Conservation (phyloP, 1,284 basidiomycete genomes). For the Apiotrichum gracile region DNA sequence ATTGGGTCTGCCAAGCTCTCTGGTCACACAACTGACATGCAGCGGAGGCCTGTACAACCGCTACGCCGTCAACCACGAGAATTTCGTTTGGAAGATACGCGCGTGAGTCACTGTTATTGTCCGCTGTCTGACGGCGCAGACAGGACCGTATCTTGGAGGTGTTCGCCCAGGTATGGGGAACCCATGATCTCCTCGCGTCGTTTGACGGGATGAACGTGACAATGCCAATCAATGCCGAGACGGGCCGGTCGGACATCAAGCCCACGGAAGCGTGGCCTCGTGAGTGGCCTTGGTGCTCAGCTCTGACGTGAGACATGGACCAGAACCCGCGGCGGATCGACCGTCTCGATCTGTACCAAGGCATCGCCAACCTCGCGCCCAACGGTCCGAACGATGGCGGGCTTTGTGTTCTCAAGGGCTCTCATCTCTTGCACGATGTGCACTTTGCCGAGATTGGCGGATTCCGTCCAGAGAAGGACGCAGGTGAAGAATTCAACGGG, state of each 20-base stretch:
- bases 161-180: conserved; percentile 39
- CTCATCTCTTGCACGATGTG: conserved; percentile 16
- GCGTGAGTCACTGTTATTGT: conserved; percentile 1
- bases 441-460: conserved; percentile 20
- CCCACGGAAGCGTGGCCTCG: conserved; percentile 21
- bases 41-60: conserved; percentile 27
- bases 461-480: conserved; percentile 18
- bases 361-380: conserved; percentile 25
- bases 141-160: conserved; percentile 30
- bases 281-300: conserved; percentile 6
- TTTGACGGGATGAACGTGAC: conserved; percentile 32
- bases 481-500: conserved; percentile 17
- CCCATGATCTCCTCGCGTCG: conserved; percentile 37
- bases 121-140: background rate
- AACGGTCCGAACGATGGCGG: conserved; percentile 28
- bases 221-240: conserved; percentile 13
- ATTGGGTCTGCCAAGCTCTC: no score
- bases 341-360: conserved; percentile 23
- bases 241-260: conserved; percentile 11
- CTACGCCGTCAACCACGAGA: conserved; percentile 35
- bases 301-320: conserved; percentile 18
- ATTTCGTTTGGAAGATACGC: conserved; percentile 40
- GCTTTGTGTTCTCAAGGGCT: conserved; percentile 24
- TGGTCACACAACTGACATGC: background rate
- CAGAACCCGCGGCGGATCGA: conserved; percentile 21